Conservation (phyloP, 257 asterid species). For the Ballota nigra region DNA sequence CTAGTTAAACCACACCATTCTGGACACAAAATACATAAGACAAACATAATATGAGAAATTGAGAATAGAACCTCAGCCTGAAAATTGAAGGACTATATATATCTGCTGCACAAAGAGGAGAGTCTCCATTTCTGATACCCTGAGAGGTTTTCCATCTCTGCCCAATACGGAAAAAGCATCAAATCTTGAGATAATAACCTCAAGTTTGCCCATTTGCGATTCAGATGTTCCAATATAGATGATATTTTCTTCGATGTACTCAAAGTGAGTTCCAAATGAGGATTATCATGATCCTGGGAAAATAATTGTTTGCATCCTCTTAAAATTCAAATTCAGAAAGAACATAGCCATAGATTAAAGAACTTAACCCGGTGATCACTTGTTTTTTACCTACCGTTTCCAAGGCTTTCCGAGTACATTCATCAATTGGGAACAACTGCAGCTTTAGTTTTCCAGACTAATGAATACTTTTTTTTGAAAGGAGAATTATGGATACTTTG, state of each 20-base stretch:
- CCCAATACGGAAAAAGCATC: slow-evolving; percentile 72
- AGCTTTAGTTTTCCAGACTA: slow-evolving; percentile 66
- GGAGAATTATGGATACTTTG: slow-evolving; percentile 39
- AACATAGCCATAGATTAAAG: neutral
- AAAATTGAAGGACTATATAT: slow-evolving; percentile 67
- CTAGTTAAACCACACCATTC: slow-evolving; percentile 8
- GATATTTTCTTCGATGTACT: slow-evolving; percentile 76
- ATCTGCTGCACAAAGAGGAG: slow-evolving; percentile 74
- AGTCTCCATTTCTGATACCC: slow-evolving; percentile 75
- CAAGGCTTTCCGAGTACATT: slow-evolving; percentile 70
- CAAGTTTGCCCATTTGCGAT: slow-evolving; percentile 79
- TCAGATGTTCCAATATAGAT: slow-evolving; percentile 77
- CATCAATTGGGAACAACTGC: slow-evolving; percentile 86
- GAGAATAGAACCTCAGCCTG: slow-evolving; percentile 72
- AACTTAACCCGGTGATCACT: neutral
- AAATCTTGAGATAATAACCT: slow-evolving; percentile 53
- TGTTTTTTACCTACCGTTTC: slow-evolving; percentile 54
- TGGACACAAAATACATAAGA: slow-evolving; percentile 5
- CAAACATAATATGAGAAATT: neutral
- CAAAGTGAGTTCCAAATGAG: slow-evolving; percentile 81
- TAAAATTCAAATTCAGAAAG: neutral
- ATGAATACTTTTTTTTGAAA: slow-evolving; percentile 37
- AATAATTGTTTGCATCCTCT: neutral
- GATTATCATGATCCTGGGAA: slow-evolving; percentile 75
- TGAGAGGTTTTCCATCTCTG: slow-evolving; percentile 45